Percentiles rank a stretch among this genome's conserved stretches.
phyloP scores from a whole-genome alignment of 1,284 basidiomycete species.

The Retiboletus flavoniger region DNA sequence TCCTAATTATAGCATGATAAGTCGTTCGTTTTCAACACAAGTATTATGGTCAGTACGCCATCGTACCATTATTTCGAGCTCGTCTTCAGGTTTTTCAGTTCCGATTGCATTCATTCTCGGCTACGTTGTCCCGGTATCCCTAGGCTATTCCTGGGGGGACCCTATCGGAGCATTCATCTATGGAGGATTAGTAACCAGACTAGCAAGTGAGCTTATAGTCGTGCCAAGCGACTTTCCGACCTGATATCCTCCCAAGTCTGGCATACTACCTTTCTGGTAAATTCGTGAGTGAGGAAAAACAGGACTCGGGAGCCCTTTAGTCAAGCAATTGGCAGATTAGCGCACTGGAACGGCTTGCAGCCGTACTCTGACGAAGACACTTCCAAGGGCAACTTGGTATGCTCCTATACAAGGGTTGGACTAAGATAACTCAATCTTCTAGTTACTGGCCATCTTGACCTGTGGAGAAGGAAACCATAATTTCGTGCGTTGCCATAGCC shows the following conservation, averaged over 20 bases:
- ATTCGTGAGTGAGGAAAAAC: constrained; percentile 5
- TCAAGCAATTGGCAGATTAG: not conserved
- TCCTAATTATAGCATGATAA: constrained; percentile 28
- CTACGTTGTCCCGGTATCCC: constrained; percentile 1
- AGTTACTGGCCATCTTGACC: constrained; percentile 14
- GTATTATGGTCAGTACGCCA: constrained; percentile 54
- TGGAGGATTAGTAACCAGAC: constrained; percentile 12
- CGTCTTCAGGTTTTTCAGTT: constrained; percentile 2
- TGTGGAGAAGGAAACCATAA: constrained; percentile 10
- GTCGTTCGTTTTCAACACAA: constrained; percentile 75
- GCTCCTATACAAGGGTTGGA: not conserved
- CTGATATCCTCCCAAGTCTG: constrained; percentile 9
- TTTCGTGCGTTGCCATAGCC: constrained; percentile 2
- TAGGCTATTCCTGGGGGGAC: constrained; percentile 13
- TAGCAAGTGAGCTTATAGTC: constrained; percentile 9
- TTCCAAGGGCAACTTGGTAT: constrained; percentile 13
- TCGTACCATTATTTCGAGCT: not conserved
- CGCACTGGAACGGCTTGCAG: constrained; percentile 14
- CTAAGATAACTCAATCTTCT: not conserved
- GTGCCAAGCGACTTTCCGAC: not conserved
- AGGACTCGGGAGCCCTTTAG: not conserved
- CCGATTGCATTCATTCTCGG: constrained; percentile 11
- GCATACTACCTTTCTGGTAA: constrained; percentile 12
- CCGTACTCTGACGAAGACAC: constrained; percentile 17
- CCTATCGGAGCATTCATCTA: constrained; percentile 12